Conservation (phyloP, 352 stramenopile genomes). For the Pythium insidiosum region DNA sequence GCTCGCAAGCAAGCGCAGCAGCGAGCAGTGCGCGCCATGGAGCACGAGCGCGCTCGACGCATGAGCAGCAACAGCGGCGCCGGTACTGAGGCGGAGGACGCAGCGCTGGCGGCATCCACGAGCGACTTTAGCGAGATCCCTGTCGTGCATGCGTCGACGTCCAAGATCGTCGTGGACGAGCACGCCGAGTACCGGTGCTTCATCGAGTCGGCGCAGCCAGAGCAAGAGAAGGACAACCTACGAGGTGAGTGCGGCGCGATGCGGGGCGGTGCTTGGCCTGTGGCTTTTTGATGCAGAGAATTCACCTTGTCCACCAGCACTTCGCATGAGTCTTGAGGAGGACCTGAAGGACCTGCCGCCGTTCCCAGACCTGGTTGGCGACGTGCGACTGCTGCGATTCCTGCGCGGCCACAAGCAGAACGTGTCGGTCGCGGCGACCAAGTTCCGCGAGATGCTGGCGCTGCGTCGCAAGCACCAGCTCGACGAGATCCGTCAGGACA, state of each 20-base stretch:
- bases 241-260: conserved; percentile 22
- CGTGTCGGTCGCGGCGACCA: conserved; percentile 42
- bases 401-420: conserved; percentile 72
- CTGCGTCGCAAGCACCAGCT: conserved; percentile 47
- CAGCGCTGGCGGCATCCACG: not conserved
- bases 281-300: not conserved
- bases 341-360: conserved; percentile 33
- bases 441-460: conserved; percentile 59
- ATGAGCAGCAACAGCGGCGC: conserved; percentile 17
- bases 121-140: conserved; percentile 49
- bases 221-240: conserved; percentile 54
- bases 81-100: not conserved
- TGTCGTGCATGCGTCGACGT: conserved; percentile 35
- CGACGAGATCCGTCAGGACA: conserved; percentile 48
- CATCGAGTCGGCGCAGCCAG: conserved; percentile 48
- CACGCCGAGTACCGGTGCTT: conserved; percentile 55
- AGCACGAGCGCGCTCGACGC: conserved; percentile 46
- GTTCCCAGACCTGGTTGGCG: conserved; percentile 41
- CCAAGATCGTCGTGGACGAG: conserved; percentile 56
- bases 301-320: conserved; percentile 16
- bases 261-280: not conserved
- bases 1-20: conserved; percentile 26
- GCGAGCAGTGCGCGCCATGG: conserved; percentile 30
- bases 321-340: conserved; percentile 52
- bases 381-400: conserved; percentile 62